Evolutionary conservation across 352 stramenopile genomes (phyloP).

Genomic region (Phytophthora constricta): DNA sequence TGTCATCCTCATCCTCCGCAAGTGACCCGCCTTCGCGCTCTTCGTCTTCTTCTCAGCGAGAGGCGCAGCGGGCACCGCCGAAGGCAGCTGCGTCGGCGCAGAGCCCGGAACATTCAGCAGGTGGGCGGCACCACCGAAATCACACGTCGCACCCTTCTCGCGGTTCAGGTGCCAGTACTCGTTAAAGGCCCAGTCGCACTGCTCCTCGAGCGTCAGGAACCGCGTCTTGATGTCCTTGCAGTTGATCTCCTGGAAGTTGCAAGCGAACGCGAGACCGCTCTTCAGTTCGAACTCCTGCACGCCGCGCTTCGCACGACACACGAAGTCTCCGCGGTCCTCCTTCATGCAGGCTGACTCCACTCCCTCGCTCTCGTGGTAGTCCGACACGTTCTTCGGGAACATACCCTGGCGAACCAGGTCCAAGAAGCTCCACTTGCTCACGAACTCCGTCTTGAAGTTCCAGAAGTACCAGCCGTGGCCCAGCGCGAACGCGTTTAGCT

Average conservation of each 20-base stretch:
- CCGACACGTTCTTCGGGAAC: conserved; percentile 82
- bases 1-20: conserved; percentile 5
- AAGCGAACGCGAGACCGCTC: conserved; percentile 70
- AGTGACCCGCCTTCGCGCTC: conserved; percentile 25
- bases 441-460: conserved; percentile 96
- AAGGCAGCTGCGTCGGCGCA: conserved; percentile 23
- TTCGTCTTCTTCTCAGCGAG: conserved; percentile 10
- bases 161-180: conserved; percentile 80
- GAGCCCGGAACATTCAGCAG: conserved; percentile 41
- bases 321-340: conserved; percentile 80
- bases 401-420: conserved; percentile 59
- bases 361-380: conserved; percentile 63
- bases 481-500: conserved; percentile 91
- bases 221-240: conserved; percentile 61
- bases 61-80: conserved; percentile 2
- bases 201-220: conserved; percentile 67
- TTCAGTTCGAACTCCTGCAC: conserved; percentile 73
- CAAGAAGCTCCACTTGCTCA: conserved; percentile 92
- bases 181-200: conserved; percentile 81
- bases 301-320: conserved; percentile 78
- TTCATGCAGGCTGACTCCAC: conserved; percentile 67
- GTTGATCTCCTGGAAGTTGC: conserved; percentile 62
- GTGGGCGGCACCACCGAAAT: conserved; percentile 79
- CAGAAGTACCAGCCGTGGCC: conserved; percentile 96
- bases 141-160: conserved; percentile 75